Evolutionary conservation across 1,284 basidiomycete genomes (phyloP).

Genomic region (Malassezia equina): DNA sequence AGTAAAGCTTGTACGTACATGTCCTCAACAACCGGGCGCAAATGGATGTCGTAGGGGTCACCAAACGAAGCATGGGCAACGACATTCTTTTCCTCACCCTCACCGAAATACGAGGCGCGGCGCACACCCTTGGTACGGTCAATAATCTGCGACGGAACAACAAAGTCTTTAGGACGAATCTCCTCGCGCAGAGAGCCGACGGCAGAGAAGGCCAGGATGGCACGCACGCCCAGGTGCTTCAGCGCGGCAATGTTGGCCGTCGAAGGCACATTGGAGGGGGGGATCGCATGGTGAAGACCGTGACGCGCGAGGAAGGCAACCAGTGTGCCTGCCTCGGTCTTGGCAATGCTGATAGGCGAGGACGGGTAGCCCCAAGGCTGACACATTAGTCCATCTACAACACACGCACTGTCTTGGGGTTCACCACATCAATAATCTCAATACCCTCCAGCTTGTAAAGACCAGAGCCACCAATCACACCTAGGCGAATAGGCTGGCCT

Average conservation of each 20-base stretch:
- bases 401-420: conserved; percentile 28
- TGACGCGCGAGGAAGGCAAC: conserved; percentile 90
- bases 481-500: conserved; percentile 29
- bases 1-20: conserved; percentile 8
- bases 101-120: conserved; percentile 73
- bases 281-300: conserved; percentile 61
- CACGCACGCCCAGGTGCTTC: conserved; percentile 78
- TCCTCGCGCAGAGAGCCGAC: conserved; percentile 94
- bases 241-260: conserved; percentile 92
- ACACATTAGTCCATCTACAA: background rate
- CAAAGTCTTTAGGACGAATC: conserved; percentile 65
- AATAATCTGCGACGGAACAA: conserved; percentile 84
- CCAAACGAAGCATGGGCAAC: conserved; percentile 92
- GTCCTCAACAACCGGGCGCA: conserved; percentile 30
- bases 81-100: conserved; percentile 56
- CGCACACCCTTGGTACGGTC: conserved; percentile 89
- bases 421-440: conserved; percentile 34
- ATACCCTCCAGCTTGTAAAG: conserved; percentile 45
- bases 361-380: conserved; percentile 90
- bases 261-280: conserved; percentile 52
- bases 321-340: conserved; percentile 62
- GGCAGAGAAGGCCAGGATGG: conserved; percentile 84
- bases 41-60: conserved; percentile 52
- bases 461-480: conserved; percentile 44
- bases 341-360: conserved; percentile 77